A percentile compares a stretch with the other conserved stretches of the same genome.
phyloP scores from a whole-genome alignment of 805 yeast genomes.

The Kodamaea laetipori region DNA sequence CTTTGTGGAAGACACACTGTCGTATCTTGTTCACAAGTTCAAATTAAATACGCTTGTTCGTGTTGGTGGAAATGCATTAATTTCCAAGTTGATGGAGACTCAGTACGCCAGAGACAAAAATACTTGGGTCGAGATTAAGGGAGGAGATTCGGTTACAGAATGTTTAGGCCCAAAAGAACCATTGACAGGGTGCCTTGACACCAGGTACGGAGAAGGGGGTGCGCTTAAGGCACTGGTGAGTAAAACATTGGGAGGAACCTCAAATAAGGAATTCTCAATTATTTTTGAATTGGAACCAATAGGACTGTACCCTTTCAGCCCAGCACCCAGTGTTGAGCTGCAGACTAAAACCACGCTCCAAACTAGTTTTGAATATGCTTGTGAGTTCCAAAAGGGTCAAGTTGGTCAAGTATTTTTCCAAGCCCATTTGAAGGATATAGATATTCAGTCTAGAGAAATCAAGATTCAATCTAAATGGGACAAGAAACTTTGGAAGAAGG shows the following conservation, averaged over 20 bases:
- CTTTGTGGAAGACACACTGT: slow-evolving; percentile 13
- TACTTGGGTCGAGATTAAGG: slow-evolving; percentile 22
- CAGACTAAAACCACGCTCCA: neutral
- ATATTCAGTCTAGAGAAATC: slow-evolving; percentile 17
- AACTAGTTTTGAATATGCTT: slow-evolving; percentile 16
- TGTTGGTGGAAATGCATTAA: slow-evolving; percentile 4
- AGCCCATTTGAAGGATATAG: slow-evolving; percentile 18
- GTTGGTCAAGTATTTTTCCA: slow-evolving; percentile 26
- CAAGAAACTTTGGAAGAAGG: neutral
- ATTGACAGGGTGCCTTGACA: slow-evolving; percentile 23
- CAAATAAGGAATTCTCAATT: too few relatives aligned
- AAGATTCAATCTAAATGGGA: slow-evolving; percentile 7
- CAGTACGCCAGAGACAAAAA: slow-evolving; percentile 7
- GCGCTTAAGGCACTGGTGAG: slow-evolving; percentile 19
- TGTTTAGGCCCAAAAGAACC: slow-evolving; percentile 14
- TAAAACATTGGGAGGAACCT: slow-evolving; percentile 16
- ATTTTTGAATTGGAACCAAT: too few relatives aligned
- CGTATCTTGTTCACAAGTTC: slow-evolving; percentile 19
- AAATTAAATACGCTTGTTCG: slow-evolving; percentile 21
- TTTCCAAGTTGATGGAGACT: slow-evolving; percentile 2
- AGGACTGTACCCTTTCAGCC: too few relatives aligned
- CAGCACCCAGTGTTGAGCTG: too few relatives aligned
- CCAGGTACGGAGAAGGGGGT: slow-evolving; percentile 24
- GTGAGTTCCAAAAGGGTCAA: slow-evolving; percentile 20
- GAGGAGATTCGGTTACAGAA: neutral